Evolutionary conservation across 352 stramenopile genomes (phyloP).

Genomic region (Globisporangium nodosum): DNA sequence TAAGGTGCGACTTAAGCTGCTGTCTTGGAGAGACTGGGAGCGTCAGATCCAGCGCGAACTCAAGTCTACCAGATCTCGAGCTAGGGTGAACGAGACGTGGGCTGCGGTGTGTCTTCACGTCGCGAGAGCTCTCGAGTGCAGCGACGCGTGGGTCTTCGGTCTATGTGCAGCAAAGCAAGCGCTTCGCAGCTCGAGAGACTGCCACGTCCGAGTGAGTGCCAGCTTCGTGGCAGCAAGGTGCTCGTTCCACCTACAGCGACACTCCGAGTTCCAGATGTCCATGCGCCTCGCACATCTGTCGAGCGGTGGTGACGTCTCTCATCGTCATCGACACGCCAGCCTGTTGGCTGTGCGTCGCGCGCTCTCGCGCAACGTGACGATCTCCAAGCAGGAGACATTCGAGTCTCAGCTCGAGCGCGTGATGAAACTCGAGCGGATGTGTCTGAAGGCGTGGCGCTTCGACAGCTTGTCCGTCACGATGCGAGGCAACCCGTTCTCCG

Average conservation of each 20-base stretch:
- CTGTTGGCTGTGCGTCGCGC: slow-evolving; percentile 32
- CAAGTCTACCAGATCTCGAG: background rate
- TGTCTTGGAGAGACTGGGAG: slow-evolving; percentile 29
- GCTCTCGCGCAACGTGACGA: slow-evolving; percentile 21
- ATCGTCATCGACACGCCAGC: slow-evolving; percentile 16
- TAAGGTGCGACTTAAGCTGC: slow-evolving; percentile 1
- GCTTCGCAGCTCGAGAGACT: slow-evolving; percentile 21
- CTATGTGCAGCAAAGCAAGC: slow-evolving; percentile 19
- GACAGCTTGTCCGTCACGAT: slow-evolving; percentile 35
- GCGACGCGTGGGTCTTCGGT: slow-evolving; percentile 30
- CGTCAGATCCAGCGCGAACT: slow-evolving; percentile 15
- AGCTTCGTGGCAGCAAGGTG: slow-evolving; percentile 27
- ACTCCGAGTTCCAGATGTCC: slow-evolving; percentile 13
- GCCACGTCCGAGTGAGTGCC: slow-evolving; percentile 15
- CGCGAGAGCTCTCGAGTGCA: slow-evolving; percentile 29
- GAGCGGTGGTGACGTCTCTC: background rate
- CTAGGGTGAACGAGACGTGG: slow-evolving; percentile 32
- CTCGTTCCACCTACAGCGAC: slow-evolving; percentile 16
- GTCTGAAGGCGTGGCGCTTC: slow-evolving; percentile 45
- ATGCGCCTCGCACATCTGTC: slow-evolving; percentile 22
- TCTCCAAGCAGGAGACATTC: slow-evolving; percentile 37
- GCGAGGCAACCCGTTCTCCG: slow-evolving; percentile 36
- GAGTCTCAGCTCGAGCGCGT: slow-evolving; percentile 30
- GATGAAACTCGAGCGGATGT: slow-evolving; percentile 59
- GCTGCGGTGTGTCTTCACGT: slow-evolving; percentile 31